phyloP scores from a whole-genome alignment of 805 yeast genomes.

The Wickerhamiella galacta region DNA sequence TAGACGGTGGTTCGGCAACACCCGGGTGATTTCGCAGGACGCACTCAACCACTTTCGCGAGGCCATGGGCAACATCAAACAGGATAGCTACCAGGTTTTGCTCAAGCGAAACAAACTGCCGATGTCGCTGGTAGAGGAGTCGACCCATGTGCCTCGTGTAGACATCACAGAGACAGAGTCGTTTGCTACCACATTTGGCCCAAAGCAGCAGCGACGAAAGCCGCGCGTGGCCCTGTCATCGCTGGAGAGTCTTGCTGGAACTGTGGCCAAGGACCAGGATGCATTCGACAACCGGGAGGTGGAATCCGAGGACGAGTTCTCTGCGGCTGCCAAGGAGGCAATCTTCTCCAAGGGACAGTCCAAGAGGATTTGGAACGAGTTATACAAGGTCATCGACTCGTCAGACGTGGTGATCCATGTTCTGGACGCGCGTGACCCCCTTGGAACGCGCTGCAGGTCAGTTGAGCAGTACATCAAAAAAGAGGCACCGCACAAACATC shows the following conservation, averaged over 20 bases:
- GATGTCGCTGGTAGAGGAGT: slow-evolving; percentile 85
- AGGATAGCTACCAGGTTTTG: slow-evolving; percentile 73
- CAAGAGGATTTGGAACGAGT: slow-evolving; percentile 95
- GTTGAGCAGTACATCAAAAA: slow-evolving; percentile 85
- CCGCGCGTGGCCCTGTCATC: slow-evolving; percentile 66
- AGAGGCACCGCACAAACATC: slow-evolving; percentile 93
- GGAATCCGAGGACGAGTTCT: slow-evolving; percentile 46
- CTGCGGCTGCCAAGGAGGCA: slow-evolving; percentile 85
- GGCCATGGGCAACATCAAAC: slow-evolving; percentile 73
- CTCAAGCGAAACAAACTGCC: slow-evolving; percentile 83
- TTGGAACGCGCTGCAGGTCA: slow-evolving; percentile 86
- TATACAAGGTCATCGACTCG: slow-evolving; percentile 91
- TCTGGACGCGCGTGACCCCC: slow-evolving; percentile 91
- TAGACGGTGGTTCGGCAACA: slow-evolving; percentile 94
- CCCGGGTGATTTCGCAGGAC: slow-evolving; percentile 94
- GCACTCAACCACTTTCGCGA: slow-evolving; percentile 87
- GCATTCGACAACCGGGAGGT: slow-evolving; percentile 60
- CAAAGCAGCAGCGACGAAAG: slow-evolving; percentile 83
- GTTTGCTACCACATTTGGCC: slow-evolving; percentile 72
- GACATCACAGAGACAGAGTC: slow-evolving; percentile 77
- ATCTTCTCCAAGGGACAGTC: slow-evolving; percentile 95
- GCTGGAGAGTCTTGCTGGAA: slow-evolving; percentile 58
- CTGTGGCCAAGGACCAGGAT: slow-evolving; percentile 38
- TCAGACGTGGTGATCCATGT: slow-evolving; percentile 96
- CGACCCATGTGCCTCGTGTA: slow-evolving; percentile 54